Evolutionary conservation across 495 filamentous ascomycete genomes (phyloP), one percentile per base, ranked within the genome.

Genomic region (Saxophila tyrrhenica): DNA sequence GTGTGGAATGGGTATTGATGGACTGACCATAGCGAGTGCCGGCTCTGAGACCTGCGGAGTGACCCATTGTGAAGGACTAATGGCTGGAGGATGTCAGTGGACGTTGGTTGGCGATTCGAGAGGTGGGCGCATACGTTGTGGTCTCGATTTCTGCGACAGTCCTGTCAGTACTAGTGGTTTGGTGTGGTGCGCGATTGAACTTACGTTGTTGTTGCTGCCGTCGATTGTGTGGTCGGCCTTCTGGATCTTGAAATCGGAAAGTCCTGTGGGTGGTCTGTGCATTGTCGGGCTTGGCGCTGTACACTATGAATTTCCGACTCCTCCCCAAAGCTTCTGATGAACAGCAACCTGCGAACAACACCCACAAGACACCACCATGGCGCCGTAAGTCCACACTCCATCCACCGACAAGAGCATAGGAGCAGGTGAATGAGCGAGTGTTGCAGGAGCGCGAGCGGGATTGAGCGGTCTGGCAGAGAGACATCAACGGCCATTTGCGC

Each of bases 1-100:
- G n/a, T n/a, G n/a, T n/a, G n/a, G n/a, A n/a, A n/a, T n/a, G n/a
- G n/a, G n/a, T n/a, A n/a, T n/a, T n/a, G 20, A 48, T 48, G 20
- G 19, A 61, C 58, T 57, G 29, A 64, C 66, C 68, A 68, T 70
- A 70, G 56, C 91, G 86, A 74, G 90, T 97, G 74, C 91, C 90
- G 67, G 86, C 81, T 72, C 90, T 79, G 67, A 95, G 82, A 91
- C 91, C 91, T 71, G 84, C 83, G 60, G 89, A 81, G 82, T 96
- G 90, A 91, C 89, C 89, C 91, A 95, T 97, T 64, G 70, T 75
- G 77, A 70, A 23, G 42, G 39, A 53, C 25, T 54, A 35, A 39
- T 35, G 54, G 58, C 58, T 61, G 43, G 52, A 1, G 2, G 8
- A 22, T 47, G 52, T 20, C 52, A 43, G 57, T 48, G 51, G 48